Conservation (phyloP, 2,329 filamentous ascomycete genomes). For the Sodiomyces alkalinus region DNA sequence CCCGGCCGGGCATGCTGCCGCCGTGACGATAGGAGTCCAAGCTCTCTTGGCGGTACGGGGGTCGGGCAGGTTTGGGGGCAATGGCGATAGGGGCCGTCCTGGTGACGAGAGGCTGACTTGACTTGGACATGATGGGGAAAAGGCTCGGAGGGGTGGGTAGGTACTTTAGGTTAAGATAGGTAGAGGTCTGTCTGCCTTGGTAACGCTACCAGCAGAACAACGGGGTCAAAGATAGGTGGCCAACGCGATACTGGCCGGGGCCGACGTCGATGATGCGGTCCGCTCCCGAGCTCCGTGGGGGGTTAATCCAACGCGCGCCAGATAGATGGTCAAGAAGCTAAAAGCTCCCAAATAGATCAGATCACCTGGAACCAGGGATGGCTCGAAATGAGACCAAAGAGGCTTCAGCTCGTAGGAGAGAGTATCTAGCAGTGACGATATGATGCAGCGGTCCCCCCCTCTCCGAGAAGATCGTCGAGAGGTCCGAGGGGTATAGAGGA, state of each 20-base stretch:
- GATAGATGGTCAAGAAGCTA: neutral
- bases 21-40: slow-evolving; percentile 26
- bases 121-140: slow-evolving; percentile 34
- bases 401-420: too few relatives aligned
- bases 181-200: too few relatives aligned
- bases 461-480: too few relatives aligned
- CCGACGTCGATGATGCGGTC: slow-evolving; percentile 2
- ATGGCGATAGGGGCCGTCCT: slow-evolving; percentile 52
- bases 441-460: too few relatives aligned
- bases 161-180: too few relatives aligned
- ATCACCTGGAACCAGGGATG: too few relatives aligned
- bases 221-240: slow-evolving; percentile 14
- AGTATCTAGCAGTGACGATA: too few relatives aligned
- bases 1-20: slow-evolving; percentile 35
- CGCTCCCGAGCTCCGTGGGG: neutral
- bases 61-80: slow-evolving; percentile 40
- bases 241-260: slow-evolving; percentile 10
- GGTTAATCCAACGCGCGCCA: slow-evolving; percentile 1
- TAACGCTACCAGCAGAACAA: slow-evolving; percentile 10
- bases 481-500: too few relatives aligned
- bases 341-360: too few relatives aligned
- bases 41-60: slow-evolving; percentile 30
- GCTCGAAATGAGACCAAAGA: too few relatives aligned
- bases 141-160: too few relatives aligned
- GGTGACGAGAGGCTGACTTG: slow-evolving; percentile 28